Evolutionary conservation across 495 filamentous ascomycete species (phyloP).

Genomic region (Tuber brumale): DNA sequence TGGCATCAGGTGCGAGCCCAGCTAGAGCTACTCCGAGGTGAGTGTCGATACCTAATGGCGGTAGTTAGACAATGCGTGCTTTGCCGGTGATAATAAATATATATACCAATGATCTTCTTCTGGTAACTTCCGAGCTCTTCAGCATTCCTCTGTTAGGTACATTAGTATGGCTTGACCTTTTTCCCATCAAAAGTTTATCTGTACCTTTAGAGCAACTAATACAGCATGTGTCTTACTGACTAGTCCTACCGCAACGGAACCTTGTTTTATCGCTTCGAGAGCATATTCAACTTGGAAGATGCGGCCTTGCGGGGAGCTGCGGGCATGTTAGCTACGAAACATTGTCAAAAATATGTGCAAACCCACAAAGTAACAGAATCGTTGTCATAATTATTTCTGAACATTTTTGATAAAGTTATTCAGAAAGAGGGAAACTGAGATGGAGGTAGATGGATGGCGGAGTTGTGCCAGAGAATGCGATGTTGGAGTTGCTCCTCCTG

Average conservation of each 20-base stretch:
- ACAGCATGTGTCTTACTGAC: conserved; percentile 97
- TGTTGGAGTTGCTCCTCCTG: conserved; percentile 30
- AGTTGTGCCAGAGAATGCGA: conserved; percentile 31
- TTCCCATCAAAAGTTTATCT: conserved; percentile 53
- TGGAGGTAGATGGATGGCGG: conserved; percentile 15
- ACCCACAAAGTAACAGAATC: conserved; percentile 97
- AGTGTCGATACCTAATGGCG: conserved; percentile 62
- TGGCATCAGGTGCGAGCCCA: conserved; percentile 94
- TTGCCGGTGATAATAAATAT: neutral
- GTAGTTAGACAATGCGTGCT: neutral
- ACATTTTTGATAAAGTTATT: conserved; percentile 59
- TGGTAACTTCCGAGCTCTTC: conserved; percentile 99
- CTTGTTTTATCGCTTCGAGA: conserved; percentile 96
- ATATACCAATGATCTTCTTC: conserved; percentile 81
- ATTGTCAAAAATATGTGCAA: conserved; percentile 9
- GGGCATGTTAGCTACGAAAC: conserved; percentile 16
- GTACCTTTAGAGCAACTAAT: conserved; percentile 91
- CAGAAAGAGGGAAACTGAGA: conserved; percentile 7
- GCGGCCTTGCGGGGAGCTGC: conserved; percentile 93
- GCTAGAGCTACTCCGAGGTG: conserved; percentile 95
- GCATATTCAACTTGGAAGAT: conserved; percentile 99
- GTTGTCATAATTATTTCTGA: conserved; percentile 99
- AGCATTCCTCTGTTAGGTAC: conserved; percentile 71
- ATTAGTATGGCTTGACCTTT: conserved; percentile 7
- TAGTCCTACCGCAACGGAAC: conserved; percentile 92